A percentile compares a stretch with the other conserved stretches of the same genome.
Conservation (phyloP, 139 green algal species). For the Desmodesmus armatus region DNA sequence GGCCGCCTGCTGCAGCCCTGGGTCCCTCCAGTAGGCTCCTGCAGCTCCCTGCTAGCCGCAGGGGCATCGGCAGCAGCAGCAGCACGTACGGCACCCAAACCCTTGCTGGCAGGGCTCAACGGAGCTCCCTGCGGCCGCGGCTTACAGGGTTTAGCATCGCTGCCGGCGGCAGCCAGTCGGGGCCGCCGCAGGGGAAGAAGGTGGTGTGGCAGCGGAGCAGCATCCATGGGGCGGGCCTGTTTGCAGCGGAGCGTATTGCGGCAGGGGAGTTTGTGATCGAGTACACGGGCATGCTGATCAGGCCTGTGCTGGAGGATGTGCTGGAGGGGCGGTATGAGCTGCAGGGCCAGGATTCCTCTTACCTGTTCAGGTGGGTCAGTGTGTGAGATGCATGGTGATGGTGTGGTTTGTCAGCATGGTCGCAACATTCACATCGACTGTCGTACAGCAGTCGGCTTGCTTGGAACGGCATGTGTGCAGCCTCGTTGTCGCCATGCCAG, state of each 20-base stretch:
- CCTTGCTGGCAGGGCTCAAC: neutral
- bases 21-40: too few relatives aligned
- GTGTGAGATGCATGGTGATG: neutral
- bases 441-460: too few relatives aligned
- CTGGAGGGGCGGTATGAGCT: constrained; percentile 81
- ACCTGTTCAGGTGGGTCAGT: constrained; percentile 14
- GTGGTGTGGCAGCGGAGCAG: constrained; percentile 66
- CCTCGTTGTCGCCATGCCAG: too few relatives aligned
- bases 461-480: too few relatives aligned
- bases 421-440: too few relatives aligned
- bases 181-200: constrained; percentile 54
- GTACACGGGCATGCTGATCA: constrained; percentile 84
- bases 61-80: too few relatives aligned
- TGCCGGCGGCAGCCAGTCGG: too few relatives aligned
- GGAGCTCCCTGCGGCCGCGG: too few relatives aligned
- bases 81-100: too few relatives aligned
- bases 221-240: constrained; percentile 86
- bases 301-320: constrained; percentile 59
- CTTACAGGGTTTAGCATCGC: too few relatives aligned
- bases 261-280: constrained; percentile 86
- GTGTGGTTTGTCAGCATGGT: neutral
- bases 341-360: constrained; percentile 29
- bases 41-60: too few relatives aligned
- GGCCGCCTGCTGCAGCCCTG: too few relatives aligned
- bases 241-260: constrained; percentile 75